Evolutionary conservation across 805 yeast species (phyloP).

Genomic region (Debaryomyces tyrocola): DNA sequence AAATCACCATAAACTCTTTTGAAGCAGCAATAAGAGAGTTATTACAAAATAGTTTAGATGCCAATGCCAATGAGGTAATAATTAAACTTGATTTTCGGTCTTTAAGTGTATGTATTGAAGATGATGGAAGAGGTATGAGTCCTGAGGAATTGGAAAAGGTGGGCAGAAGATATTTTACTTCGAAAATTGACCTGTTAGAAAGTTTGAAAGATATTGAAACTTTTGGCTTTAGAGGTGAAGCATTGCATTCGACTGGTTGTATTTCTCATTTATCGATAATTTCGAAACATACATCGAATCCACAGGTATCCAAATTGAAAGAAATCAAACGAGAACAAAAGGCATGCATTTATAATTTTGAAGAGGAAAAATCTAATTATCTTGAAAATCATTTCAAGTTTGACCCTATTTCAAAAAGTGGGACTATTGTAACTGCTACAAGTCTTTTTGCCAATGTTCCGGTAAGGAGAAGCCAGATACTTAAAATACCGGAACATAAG

Average conservation of each 20-base stretch:
- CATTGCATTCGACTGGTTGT: constrained; percentile 55
- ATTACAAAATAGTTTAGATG: constrained; percentile 56
- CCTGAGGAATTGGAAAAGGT: constrained; percentile 46
- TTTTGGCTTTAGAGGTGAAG: constrained; percentile 75
- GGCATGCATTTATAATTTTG: neutral
- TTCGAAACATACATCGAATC: constrained; percentile 34
- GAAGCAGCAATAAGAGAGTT: constrained; percentile 49
- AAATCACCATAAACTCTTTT: constrained; percentile 32
- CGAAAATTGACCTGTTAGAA: constrained; percentile 44
- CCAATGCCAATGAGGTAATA: constrained; percentile 41
- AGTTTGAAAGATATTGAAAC: constrained; percentile 42
- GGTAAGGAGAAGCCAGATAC: constrained; percentile 36
- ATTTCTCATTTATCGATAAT: constrained; percentile 47
- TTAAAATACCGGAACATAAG: constrained; percentile 16
- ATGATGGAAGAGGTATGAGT: constrained; percentile 72
- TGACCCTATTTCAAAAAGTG: constrained; percentile 15
- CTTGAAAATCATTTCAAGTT: constrained; percentile 3
- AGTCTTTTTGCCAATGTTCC: constrained; percentile 46
- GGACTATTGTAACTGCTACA: constrained; percentile 38
- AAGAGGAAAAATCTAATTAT: neutral
- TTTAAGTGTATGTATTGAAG: constrained; percentile 46
- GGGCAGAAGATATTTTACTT: constrained; percentile 53
- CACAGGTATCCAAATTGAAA: constrained; percentile 1
- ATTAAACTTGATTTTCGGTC: constrained; percentile 33
- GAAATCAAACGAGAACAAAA: neutral